Evolutionary conservation across 179 eudicot genomes (phyloP).

Genomic region (Vitellaria paradoxa): DNA sequence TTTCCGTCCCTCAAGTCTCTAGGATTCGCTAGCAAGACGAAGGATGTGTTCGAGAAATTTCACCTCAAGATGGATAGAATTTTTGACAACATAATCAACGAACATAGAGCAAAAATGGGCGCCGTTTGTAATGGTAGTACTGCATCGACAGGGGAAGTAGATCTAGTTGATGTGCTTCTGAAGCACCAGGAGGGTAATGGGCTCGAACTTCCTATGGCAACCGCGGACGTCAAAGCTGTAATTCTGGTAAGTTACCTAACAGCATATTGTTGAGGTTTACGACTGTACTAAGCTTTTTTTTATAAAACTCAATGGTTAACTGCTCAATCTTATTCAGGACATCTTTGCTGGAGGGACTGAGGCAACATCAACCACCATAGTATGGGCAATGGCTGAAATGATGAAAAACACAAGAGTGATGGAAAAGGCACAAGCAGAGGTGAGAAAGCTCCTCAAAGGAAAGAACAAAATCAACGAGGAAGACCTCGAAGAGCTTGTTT

Average conservation of each 20-base stretch:
- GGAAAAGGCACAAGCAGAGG: constrained; percentile 26
- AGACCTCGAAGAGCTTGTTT: constrained; percentile 1
- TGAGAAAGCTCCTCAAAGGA: constrained; percentile 13
- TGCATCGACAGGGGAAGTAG: neutral
- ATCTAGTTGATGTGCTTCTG: constrained; percentile 34
- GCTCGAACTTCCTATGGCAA: constrained; percentile 24
- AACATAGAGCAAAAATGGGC: constrained; percentile 15
- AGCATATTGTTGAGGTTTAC: too few species aligned
- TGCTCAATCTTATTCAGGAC: too few species aligned
- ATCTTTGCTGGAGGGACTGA: too few species aligned
- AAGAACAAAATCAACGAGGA: neutral
- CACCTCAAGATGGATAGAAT: constrained; percentile 21
- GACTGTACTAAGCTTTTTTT: too few species aligned
- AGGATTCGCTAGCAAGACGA: constrained; percentile 25
- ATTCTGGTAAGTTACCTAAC: constrained; percentile 23
- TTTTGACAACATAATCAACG: constrained; percentile 25
- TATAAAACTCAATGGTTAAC: too few species aligned
- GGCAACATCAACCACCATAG: too few species aligned
- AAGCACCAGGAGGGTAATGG: constrained; percentile 16
- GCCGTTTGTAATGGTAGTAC: neutral
- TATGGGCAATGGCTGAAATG: constrained; percentile 19
- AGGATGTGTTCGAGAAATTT: constrained; percentile 23
- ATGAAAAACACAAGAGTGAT: constrained; percentile 18
- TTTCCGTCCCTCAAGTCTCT: constrained; percentile 25
- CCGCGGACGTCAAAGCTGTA: constrained; percentile 28